phyloP scores from a whole-genome alignment of 805 yeast genomes.

The Candida endomychidarum region DNA sequence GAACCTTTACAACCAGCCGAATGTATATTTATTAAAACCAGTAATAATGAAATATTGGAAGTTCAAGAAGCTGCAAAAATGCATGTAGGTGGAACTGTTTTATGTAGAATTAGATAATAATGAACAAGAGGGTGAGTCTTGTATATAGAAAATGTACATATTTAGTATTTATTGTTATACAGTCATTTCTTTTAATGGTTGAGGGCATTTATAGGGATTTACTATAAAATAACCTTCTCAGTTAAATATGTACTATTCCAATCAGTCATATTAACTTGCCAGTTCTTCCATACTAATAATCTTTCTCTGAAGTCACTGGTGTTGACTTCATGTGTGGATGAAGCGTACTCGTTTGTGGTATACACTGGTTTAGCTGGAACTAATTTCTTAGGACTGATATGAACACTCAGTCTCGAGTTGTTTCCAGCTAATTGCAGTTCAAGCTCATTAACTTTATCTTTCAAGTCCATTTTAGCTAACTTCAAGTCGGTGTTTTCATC shows the following conservation, averaged over 20 bases:
- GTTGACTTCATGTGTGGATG: constrained; percentile 21
- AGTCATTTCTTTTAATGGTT: too few relatives aligned
- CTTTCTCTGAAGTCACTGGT: constrained; percentile 57
- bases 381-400: constrained; percentile 11
- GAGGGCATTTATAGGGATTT: too few relatives aligned
- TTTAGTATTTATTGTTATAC: too few relatives aligned
- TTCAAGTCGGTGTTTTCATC: constrained; percentile 45
- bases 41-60: constrained; percentile 55
- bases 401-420: constrained; percentile 3
- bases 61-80: constrained; percentile 83
- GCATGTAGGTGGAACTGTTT: constrained; percentile 69
- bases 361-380: constrained; percentile 30
- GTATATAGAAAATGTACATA: constrained; percentile 11
- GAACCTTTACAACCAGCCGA: constrained; percentile 89
- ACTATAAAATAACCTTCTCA: constrained; percentile 31
- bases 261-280: constrained; percentile 81
- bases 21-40: constrained; percentile 64
- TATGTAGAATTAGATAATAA: constrained; percentile 73
- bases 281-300: constrained; percentile 72
- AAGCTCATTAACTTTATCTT: constrained; percentile 32
- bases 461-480: constrained; percentile 36
- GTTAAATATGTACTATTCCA: constrained; percentile 71
- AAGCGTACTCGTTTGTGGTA: constrained; percentile 32
- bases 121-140: too few relatives aligned
- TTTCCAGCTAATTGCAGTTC: constrained; percentile 17